Conservation (phyloP, 768 basidiomycete species). For the Mycena metata region DNA sequence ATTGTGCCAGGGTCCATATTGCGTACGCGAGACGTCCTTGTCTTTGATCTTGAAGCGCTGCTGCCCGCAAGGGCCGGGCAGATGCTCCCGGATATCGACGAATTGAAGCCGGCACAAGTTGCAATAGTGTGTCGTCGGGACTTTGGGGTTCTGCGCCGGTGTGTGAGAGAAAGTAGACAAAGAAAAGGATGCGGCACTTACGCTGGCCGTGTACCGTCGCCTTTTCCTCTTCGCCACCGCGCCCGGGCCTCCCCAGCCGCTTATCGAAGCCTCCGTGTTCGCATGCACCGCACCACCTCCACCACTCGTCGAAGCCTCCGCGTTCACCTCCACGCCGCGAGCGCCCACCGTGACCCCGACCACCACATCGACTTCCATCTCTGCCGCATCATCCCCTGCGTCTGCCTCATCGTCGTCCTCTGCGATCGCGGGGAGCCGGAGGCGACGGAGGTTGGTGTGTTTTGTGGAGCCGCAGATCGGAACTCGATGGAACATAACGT, state of each 20-base stretch:
- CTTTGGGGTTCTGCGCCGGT: neutral
- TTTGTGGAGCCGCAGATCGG: constrained; percentile 24
- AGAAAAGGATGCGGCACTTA: no score
- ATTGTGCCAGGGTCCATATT: neutral
- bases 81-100: constrained; percentile 9
- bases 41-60: constrained; percentile 6
- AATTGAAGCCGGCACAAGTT: neutral
- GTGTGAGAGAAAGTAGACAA: neutral
- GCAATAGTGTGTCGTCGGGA: constrained; percentile 2
- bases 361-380: no score
- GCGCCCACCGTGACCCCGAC: no score
- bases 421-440: neutral
- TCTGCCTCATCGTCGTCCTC: neutral
- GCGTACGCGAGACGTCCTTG: neutral
- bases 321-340: no score
- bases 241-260: no score
- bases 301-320: no score
- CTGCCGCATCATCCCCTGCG: no score
- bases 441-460: constrained; percentile 3
- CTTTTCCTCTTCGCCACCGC: no score
- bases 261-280: no score
- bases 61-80: neutral
- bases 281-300: no score
- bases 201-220: no score
- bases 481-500: constrained; percentile 11